Evolutionary conservation across 164 flowering plant genomes (phyloP), one percentile per base, ranked within the genome.

Genomic region (Stephania japonica): DNA sequence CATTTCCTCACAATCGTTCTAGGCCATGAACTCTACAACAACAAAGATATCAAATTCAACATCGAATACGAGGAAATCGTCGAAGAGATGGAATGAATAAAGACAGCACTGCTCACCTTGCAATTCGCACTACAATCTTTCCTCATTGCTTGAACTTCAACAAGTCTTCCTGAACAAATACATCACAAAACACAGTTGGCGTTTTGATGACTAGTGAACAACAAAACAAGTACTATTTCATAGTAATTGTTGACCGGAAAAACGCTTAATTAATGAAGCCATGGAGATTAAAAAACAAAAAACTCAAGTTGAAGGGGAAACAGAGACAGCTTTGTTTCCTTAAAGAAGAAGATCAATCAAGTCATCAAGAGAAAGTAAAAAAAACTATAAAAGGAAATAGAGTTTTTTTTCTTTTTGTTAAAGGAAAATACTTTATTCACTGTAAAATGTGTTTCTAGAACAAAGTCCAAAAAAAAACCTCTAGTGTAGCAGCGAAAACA

Each of bases 1-100:
- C 92, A 92, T 84, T 89, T 92, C 56, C 77, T 82, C 67, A 72
- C 86, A 13, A 88, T 87, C 7, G 70, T 69, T 73, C 82, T 88
- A 8, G 93, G 87, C 97, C 97, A 90, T 4, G 89, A 88, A 65
- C 82, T 74, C 89, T 88, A 80, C 76, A 67, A 80, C 25, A 64
- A 32, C n/a, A n/a, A n/a, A n/a, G n/a, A n/a, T n/a, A n/a, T n/a
- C n/a, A n/a, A n/a, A n/a, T n/a, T n/a, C n/a, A n/a, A n/a, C n/a
- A n/a, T n/a, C n/a, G n/a, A n/a, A n/a, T n/a, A n/a, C n/a, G 13
- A 38, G 18, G 6, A 6, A 43, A 4, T 27, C 7, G 19, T 27
- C 7, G 19, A 38, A 23, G 1, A 3, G 44, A 4, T 27, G 3
- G 38, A 32, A 4, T n/a, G 49, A 62, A 3, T 13, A 11, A 27